Evolutionary conservation across 139 green algal genomes (phyloP), one percentile per base, ranked within the genome.

Genomic region (Coelastrella sp.): DNA sequence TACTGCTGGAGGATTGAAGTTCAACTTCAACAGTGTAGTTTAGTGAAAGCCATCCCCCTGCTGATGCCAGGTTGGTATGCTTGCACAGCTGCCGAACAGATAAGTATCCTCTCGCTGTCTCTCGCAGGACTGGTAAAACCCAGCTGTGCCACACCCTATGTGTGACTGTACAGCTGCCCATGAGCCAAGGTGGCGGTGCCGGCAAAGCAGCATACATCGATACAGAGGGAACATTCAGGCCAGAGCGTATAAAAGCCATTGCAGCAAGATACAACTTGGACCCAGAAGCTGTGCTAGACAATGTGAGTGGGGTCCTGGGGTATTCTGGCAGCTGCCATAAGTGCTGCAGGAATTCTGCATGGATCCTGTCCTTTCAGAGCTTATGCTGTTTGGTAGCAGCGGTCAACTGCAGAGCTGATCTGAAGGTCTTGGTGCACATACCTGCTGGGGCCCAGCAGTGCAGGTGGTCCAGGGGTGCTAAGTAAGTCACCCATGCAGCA

Each of bases 211-310:
- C 87, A 4, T 87, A 83, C 54, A 77, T 91, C 11, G 79, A 91
- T 66, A 91, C 86, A n/a, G 98, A 99, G 92, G 97, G 97, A 54
- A 97, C 97, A 11, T 99, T 99, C 93, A 88, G 97, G 3, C 96
- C 97, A 3, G 95, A 99, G 90, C 91, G 96, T 64, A 92, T 99
- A 19, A 90, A 85, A 5, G 57, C 94, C 57, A 99, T 99, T 89
- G 97, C 98, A 5, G 92, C 96, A 76, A 90, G 97, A n/a, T 99
- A 96, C 90, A 89, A 92, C 16, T 91, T 99, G 81, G 96, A 99
- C 57, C 80, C 90, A 4, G 95, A 98, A 4, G 94, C 93, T 8
- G 96, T 95, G 8, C 87, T 95, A 87, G 91, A 97, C 76, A 99
- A 99, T 85, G 93, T 97, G 68, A 92, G 91, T n/a, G n/a, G n/a